Evolutionary conservation across 257 asterid species (phyloP), one percentile per base, ranked within the genome.

Genomic region (Striga asiatica): DNA sequence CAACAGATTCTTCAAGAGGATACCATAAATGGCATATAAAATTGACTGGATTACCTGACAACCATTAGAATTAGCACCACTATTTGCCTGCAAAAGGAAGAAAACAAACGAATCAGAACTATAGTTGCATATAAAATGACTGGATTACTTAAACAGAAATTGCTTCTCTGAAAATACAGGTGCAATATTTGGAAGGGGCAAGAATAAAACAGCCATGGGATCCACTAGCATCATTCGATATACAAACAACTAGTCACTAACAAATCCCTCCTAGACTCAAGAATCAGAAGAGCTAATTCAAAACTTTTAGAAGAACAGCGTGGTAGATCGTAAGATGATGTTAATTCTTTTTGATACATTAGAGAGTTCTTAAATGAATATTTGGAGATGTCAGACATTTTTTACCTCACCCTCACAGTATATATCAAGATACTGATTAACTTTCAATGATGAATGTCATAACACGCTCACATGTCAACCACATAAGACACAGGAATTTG

Each of bases 11-110:
- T n/a, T n/a, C n/a, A n/a, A n/a, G n/a, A n/a, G n/a, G n/a, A n/a
- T 28, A 3, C 41, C 13, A 35, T 8, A 35, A 4, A 10, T 10
- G 13, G 64, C 52, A 55, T 6, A 41, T 0, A n/a, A 21, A 58
- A 52, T 56, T 69, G 65, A 56, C 35, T 11, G 24, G 14, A 58
- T 65, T 73, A 89, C 98, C 94, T 89, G 98, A 74, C 91, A 89
- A 9, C 96, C 98, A 61, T 89, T 86, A 18, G 94, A 62, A 64
- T 77, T 74, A 31, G 82, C 91, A 49, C 95, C 98, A 47, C 93
- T 89, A 62, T 89, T 89, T 68, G 98, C 98, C 98, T 89, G 96
- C 70, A 65, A 69, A 65, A 71, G 63, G 28, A 64, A 39, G 28
- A 29, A 28, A 50, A 37, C 18, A 31, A 25, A 32, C 18, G 38